Evolutionary conservation across 768 basidiomycete genomes (phyloP), one percentile per base, ranked within the genome.

Genomic region (Trametes maxima): DNA sequence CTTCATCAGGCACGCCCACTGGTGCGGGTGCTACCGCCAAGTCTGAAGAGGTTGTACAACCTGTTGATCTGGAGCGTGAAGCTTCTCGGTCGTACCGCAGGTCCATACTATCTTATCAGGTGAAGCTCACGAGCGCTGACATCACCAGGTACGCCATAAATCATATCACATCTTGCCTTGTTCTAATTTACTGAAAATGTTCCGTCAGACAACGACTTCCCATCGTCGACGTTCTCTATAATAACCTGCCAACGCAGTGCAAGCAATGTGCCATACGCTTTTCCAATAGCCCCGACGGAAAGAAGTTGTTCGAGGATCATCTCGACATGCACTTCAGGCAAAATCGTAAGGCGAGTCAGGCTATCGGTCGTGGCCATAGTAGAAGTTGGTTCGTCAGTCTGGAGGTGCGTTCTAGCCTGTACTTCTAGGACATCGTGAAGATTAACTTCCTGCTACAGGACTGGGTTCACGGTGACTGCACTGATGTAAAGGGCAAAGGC

Each of bases 251-350:
- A 22, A 78, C 85, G 36, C 90, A 94, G 76, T 99, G 96, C 81
- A 94, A 89, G 76, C 95, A 98, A 69, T 99, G 96, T 77, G 92
- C 90, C 17, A 76, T 92, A 55, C 88, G 96, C 45, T 96, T 95
- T 74, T 78, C 89, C 49, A 91, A 92, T 67, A 85, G 83, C 33
- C 71, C 76, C 25, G 68, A 78, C 54, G 94, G 92, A 62, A 92
- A 88, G 77, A 88, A 86, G 71, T 80, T 77, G 40, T 82, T 95
- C 80, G 85, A 95, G 67, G 85, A 88, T 59, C 97, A 99, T 71
- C 81, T 98, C 68, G 96, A 99, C 73, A 90, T 92, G 89, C 96
- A 99, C 74, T 98, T 97, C 77, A 82, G 88, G 72, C 90, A 96
- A 72, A 98, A 98, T 70, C 84, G 89, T 61, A 91, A 90, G 73